Base-by-base conservation (phyloP, 768 basidiomycete species). In the Mycena albidolilacea region DNA sequence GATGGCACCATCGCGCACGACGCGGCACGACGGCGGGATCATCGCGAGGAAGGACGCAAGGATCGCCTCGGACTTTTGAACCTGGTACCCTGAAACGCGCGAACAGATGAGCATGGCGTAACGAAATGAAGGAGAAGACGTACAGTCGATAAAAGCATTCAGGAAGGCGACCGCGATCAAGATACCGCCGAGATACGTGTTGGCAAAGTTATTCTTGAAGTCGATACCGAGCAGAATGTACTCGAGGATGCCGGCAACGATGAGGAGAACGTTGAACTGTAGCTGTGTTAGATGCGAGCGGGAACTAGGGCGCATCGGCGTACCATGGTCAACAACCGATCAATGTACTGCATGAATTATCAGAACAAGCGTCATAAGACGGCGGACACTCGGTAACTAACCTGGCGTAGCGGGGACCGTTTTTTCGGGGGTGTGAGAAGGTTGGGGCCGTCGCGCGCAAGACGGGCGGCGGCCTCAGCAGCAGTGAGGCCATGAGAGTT, bases 41-140 rank as follows among this genome's bases (percentile, higher is more conserved):
- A 93, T 90, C 11, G 92, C 92, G 43, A 93, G 83, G 83, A 93
- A 93, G 2, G 90, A 91, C 5, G 91, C 91, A 5, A 93, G 84
- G 75, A 93, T 93, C 48, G 91, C 90, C 78, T 92, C 92, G 10
- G 91, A 91, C 77, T 92, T 93, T 81, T 93, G 92, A 39, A 92
- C 86, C 82, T 93, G 92, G 79, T 88, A 88, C 75, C 75, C 75
- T 76, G 43, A 39, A 64, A 17, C 30, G n/a, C 52, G 30, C 38
- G 7, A 21, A 19, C 7, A 19, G 46, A 12, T 48, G 41, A 15
- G 64, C 9, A 19, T 2, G 37, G 52, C 48, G 46, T 52, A 63
- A 46, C 11, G 46, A 37, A 61, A 43, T 15, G 21, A 44, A 21
- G 58, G 19, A 35, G 3, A 52, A 57, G 44, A 86, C 71, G 15